Evolutionary conservation across 441 rosid species (phyloP), one percentile per base, ranked within the genome.

Genomic region (Flueggea neowawraea): DNA sequence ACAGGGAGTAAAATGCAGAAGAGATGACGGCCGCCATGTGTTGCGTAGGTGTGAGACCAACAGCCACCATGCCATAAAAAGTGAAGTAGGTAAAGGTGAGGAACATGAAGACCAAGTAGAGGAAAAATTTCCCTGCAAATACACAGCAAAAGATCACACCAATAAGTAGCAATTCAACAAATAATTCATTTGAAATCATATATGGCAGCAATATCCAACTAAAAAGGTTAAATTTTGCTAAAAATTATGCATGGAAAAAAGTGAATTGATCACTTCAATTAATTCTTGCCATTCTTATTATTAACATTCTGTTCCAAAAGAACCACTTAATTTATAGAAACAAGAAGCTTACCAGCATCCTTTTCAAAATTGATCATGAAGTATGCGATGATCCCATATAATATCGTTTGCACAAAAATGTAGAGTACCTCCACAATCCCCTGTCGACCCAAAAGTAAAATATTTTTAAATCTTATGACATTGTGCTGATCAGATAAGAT

Each of bases 391-490:
- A 83, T 28, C 50, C 89, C 95, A 50, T 73, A 94, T 31, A 89
- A 2, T 72, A 89, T 68, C 53, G 98, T 85, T 62, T 94, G 98
- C 45, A 64, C 58, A 16, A 76, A n/a, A 53, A 90, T 75, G 77
- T 94, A 94, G 3, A 97, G 97, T 31, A 94, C 22, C 86, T 94
- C 98, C 77, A 94, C 97, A 45, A 94, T 73, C 48, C 98, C 98
- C 79, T 84, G 83, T 57, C 41, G 31, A 47, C 55, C 71, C 33
- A 59, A 54, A 58, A 56, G 1, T 43, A 11, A 43, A 43, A 43
- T 43, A 43, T 43, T 6, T 43, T 6, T 43, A 1, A 43, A 6
- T 6, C 1, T 22, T 22, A 22, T 22, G 28, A 22, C 1, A 22
- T 22, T 22, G 28, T 22, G 28, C 28, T 22, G 28, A 22, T 22